A percentile compares a stretch with the other conserved stretches of the same genome.
These are phyloP conservation scores for Cytospora leucostoma DNA, from an alignment of 2,329 filamentous ascomycete species.

Conservation along the genomic window DNA sequence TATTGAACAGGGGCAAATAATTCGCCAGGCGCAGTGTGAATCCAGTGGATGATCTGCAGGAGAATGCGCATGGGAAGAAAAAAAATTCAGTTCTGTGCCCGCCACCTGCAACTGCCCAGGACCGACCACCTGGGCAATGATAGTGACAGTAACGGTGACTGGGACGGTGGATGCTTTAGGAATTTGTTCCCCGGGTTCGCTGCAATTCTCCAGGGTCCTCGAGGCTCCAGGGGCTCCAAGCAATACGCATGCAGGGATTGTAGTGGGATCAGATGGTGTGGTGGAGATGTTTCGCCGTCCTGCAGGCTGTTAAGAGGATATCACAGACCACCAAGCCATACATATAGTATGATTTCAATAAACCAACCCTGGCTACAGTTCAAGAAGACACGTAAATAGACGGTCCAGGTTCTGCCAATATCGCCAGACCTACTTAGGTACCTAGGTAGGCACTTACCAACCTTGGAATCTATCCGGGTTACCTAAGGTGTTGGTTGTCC, in stretches of 20 bases:
- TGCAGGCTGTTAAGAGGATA: background rate
- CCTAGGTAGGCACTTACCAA: too few relatives aligned
- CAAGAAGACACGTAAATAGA: background rate
- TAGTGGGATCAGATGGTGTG: background rate
- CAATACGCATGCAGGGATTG: background rate
- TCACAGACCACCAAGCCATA: background rate
- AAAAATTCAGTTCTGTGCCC: slow-evolving; percentile 1
- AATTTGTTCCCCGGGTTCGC: slow-evolving; percentile 1
- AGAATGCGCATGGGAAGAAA: background rate
- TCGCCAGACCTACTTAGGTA: background rate
- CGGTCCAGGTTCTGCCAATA: background rate
- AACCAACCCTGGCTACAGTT: background rate
- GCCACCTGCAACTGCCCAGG: background rate
- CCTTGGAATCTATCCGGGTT: too few relatives aligned
- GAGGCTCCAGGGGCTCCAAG: background rate
- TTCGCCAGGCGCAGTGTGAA: background rate
- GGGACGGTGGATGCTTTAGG: background rate
- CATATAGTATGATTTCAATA: background rate
- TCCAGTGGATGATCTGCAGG: background rate
- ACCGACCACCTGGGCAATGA: background rate
- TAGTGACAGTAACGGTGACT: background rate
- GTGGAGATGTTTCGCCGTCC: background rate
- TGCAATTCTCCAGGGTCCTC: background rate
- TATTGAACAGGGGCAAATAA: background rate
- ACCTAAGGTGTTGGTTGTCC: background rate